Evolutionary conservation across 2,329 filamentous ascomycete species (phyloP), one percentile per base, ranked within the genome.

Genomic region (Lecanicillium sp.): DNA sequence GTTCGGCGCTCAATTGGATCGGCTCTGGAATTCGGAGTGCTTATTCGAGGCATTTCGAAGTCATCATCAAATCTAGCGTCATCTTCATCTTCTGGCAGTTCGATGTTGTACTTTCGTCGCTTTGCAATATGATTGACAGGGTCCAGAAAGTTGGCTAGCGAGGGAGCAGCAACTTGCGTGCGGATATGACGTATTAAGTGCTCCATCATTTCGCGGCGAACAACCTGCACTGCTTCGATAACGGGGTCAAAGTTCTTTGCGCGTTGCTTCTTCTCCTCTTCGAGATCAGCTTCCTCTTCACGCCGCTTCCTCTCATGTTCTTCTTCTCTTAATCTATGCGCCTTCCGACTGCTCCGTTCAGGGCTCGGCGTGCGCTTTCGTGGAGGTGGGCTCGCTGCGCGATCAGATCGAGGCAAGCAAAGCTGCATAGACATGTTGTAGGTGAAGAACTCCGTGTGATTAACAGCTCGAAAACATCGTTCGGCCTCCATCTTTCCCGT

Each of bases 191-290:
- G 79, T 45, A 97, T 79, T 27, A 98, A 68, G 58, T 94, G 92
- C 55, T 94, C 85, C 43, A 78, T 81, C 55, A 98, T 69, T 58
- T 97, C 89, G 38, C 79, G 77, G 37, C 83, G 77, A 38, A 96
- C 74, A 32, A 85, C 74, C 44, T 89, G 80, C 29, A 88, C 70
- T 25, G 92, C 90, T 55, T 94, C 90, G 35, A 71, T 66, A 4
- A 90, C 86, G n/a, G 92, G 90, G 59, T 98, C 90, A 47, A 96
- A 77, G 56, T 94, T 84, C 53, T 84, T 82, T 14, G 89, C 89
- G 37, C 90, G 73, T 50, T 90, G 83, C 54, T 79, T 81, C 65
- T 92, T 96, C 59, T 97, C 90, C 49, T 92, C 84, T 54, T 96
- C 88, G 7, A 90, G 56, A 54, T 96, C 90, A 35, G 81, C 74